Evolutionary conservation across 805 yeast genomes (phyloP).

Genomic region (Suhomyces xylopsoci): DNA sequence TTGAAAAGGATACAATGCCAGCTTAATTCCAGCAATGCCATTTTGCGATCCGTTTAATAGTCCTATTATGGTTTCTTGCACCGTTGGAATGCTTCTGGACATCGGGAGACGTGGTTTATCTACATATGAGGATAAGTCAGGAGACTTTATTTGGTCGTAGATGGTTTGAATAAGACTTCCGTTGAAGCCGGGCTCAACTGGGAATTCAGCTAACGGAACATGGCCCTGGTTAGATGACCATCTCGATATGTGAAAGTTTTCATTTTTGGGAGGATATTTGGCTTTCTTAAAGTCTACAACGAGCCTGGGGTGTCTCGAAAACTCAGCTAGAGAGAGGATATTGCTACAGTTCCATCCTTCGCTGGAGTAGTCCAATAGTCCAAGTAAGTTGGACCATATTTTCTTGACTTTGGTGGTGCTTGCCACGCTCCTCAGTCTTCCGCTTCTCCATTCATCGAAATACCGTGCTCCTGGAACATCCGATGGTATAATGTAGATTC

Average conservation of each 20-base stretch:
- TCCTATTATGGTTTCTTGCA: slow-evolving; percentile 17
- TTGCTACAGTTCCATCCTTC: slow-evolving; percentile 30
- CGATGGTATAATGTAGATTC: slow-evolving; percentile 48
- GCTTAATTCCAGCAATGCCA: slow-evolving; percentile 41
- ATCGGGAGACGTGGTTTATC: slow-evolving; percentile 4
- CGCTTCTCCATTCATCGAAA: slow-evolving; percentile 33
- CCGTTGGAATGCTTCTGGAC: slow-evolving; percentile 4
- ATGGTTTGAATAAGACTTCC: slow-evolving; percentile 24
- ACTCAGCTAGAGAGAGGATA: no score
- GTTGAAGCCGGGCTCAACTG: background rate
- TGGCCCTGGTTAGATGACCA: slow-evolving; percentile 21
- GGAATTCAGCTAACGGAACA: background rate
- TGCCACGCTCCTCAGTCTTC: slow-evolving; percentile 29
- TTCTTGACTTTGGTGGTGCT: slow-evolving; percentile 22
- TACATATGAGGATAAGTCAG: slow-evolving; percentile 18
- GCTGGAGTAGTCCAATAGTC: slow-evolving; percentile 41
- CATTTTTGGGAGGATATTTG: background rate
- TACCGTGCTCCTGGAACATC: slow-evolving; percentile 37
- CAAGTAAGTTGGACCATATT: slow-evolving; percentile 35
- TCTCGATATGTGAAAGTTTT: slow-evolving; percentile 30
- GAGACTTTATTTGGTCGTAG: slow-evolving; percentile 35
- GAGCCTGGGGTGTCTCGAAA: background rate
- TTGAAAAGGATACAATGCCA: slow-evolving; percentile 57
- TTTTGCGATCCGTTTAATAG: slow-evolving; percentile 7
- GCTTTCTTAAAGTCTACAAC: background rate